phyloP scores from a whole-genome alignment of 2,329 filamentous ascomycete genomes.

The Thermoascus crustaceus region DNA sequence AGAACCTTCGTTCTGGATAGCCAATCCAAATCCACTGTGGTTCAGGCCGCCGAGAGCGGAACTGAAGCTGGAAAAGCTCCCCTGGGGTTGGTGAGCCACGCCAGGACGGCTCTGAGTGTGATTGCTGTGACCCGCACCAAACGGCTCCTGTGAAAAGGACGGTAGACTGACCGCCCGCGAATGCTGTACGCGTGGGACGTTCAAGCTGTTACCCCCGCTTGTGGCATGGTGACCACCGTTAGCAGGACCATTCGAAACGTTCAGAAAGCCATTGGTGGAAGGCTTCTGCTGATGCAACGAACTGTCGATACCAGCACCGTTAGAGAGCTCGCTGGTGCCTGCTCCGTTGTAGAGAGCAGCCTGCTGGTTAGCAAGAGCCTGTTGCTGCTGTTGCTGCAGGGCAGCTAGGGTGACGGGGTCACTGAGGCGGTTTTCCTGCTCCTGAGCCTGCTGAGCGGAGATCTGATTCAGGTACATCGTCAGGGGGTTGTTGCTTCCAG shows the following conservation, averaged over 20 bases:
- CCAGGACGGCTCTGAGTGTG: conserved; percentile 26
- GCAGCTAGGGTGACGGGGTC: conserved; percentile 35
- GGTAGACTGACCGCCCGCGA: conserved; percentile 86
- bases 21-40: conserved; percentile 51
- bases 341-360: conserved; percentile 70
- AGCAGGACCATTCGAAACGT: conserved; percentile 46
- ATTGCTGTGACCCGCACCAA: conserved; percentile 36
- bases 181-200: conserved; percentile 50
- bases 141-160: conserved; percentile 54
- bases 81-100: conserved; percentile 36
- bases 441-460: conserved; percentile 50
- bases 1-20: conserved; percentile 50
- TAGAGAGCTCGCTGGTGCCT: conserved; percentile 55
- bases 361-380: conserved; percentile 64
- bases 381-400: conserved; percentile 55
- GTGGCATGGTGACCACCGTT: conserved; percentile 66
- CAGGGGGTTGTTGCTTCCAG: conserved; percentile 72
- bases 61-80: conserved; percentile 51
- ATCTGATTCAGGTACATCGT: conserved; percentile 89
- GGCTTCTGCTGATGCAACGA: conserved; percentile 49
- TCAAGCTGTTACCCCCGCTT: conserved; percentile 52
- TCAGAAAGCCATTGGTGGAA: conserved; percentile 56
- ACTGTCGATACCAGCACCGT: conserved; percentile 44
- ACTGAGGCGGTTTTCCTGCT: conserved; percentile 50
- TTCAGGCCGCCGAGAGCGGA: conserved; percentile 52